Evolutionary conservation across 257 asterid species (phyloP).

Genomic region (Nicotiana noctiflora): DNA sequence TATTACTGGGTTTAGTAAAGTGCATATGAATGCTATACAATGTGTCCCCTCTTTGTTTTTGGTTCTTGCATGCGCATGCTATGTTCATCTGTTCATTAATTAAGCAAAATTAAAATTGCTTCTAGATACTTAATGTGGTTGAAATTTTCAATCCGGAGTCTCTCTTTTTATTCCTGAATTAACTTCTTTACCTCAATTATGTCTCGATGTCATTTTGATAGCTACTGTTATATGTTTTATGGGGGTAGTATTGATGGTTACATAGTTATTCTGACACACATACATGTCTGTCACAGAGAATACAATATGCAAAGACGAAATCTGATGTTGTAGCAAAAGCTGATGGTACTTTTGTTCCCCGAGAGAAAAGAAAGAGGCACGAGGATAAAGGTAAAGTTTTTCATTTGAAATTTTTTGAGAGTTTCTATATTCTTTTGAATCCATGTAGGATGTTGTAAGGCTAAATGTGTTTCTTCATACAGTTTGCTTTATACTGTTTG

Average conservation of each 20-base stretch:
- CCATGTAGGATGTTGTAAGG: neutral
- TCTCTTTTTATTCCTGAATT: neutral
- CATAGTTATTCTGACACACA: neutral
- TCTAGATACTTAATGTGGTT: neutral
- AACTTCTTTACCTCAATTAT: neutral
- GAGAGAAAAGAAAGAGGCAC: slow-evolving; percentile 87
- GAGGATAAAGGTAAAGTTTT: slow-evolving; percentile 68
- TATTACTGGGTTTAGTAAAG: neutral
- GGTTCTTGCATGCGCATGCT: neutral
- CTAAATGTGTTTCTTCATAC: neutral
- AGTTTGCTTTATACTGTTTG: neutral
- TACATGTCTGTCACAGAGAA: slow-evolving; percentile 43
- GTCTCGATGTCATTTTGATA: neutral
- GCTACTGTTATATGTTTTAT: neutral
- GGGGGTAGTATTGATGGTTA: neutral
- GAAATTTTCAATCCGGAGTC: neutral
- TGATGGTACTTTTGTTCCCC: slow-evolving; percentile 86
- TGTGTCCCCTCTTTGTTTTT: neutral
- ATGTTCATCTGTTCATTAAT: neutral
- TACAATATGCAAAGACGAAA: slow-evolving; percentile 92
- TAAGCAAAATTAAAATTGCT: neutral
- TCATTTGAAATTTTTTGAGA: neutral
- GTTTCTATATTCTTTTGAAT: neutral
- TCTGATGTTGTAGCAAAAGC: slow-evolving; percentile 86
- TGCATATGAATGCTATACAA: neutral